These are phyloP conservation scores for Scutellaria galericulata DNA, from an alignment of 257 asterid genomes.

Conservation along the genomic window DNA sequence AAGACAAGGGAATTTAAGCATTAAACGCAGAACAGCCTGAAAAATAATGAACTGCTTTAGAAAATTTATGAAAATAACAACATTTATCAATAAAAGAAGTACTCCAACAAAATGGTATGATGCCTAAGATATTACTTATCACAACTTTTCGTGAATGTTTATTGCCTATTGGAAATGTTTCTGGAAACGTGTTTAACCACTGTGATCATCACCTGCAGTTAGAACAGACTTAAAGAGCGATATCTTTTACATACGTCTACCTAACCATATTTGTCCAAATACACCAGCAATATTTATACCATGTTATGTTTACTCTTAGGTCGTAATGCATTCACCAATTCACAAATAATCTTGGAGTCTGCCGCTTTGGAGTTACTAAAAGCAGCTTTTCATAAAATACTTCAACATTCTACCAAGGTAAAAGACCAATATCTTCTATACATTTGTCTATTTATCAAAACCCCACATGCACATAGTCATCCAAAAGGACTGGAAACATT, in stretches of 20 bases:
- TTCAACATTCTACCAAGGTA: too few species aligned
- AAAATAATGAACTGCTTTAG: background rate
- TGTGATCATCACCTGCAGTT: background rate
- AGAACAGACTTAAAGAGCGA: conserved; percentile 3
- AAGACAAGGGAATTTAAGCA: conserved; percentile 19
- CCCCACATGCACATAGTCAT: too few species aligned
- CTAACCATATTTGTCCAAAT: background rate
- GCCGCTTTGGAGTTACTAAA: too few species aligned
- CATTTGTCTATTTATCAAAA: too few species aligned
- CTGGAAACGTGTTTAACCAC: background rate
- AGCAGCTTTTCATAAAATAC: too few species aligned
- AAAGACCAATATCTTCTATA: too few species aligned
- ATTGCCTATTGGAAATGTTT: background rate
- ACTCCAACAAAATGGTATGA: background rate
- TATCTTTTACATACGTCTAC: background rate
- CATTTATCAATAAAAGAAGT: background rate
- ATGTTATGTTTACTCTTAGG: background rate
- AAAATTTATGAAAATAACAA: conserved; percentile 16
- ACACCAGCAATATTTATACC: background rate
- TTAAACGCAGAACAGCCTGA: conserved; percentile 2
- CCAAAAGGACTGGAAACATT: too few species aligned
- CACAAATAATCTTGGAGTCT: too few species aligned
- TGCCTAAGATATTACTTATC: background rate
- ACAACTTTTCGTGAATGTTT: background rate
- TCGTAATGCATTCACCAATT: too few species aligned